Conservation (phyloP, 2,329 filamentous ascomycete genomes). For the Hypoxylon sp. region DNA sequence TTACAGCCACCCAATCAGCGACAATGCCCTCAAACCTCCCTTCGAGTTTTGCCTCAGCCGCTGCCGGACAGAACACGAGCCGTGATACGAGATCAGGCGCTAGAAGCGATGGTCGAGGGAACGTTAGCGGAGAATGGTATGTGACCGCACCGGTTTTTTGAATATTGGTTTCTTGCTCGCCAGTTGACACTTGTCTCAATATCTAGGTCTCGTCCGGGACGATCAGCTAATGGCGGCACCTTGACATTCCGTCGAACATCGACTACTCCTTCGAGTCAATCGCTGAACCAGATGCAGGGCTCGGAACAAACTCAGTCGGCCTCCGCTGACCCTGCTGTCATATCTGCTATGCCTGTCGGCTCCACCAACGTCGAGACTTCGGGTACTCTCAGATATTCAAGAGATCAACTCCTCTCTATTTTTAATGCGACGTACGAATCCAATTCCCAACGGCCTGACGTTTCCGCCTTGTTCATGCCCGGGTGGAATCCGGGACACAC, state of each 20-base stretch:
- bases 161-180: constrained; percentile 44
- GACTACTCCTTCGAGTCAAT: constrained; percentile 63
- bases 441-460: constrained; percentile 65
- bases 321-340: constrained; percentile 61
- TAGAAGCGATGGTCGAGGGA: constrained; percentile 68
- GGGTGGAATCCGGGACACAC: constrained; percentile 83
- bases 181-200: constrained; percentile 14
- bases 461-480: constrained; percentile 76
- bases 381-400: constrained; percentile 75
- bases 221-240: constrained; percentile 72
- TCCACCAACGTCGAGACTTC: constrained; percentile 61
- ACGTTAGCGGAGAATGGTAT: constrained; percentile 78
- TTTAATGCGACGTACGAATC: constrained; percentile 65
- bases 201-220: constrained; percentile 68
- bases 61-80: constrained; percentile 77
- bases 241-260: constrained; percentile 74
- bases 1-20: constrained; percentile 31
- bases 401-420: constrained; percentile 82
- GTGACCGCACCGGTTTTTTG: constrained; percentile 51
- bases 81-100: constrained; percentile 69
- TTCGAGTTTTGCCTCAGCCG: constrained; percentile 86
- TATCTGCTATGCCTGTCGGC: constrained; percentile 69
- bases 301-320: constrained; percentile 50
- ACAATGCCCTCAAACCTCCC: constrained; percentile 79
- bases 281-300: constrained; percentile 55